Conservation (phyloP, 352 stramenopile species). For the Globisporangium mamillatum region DNA sequence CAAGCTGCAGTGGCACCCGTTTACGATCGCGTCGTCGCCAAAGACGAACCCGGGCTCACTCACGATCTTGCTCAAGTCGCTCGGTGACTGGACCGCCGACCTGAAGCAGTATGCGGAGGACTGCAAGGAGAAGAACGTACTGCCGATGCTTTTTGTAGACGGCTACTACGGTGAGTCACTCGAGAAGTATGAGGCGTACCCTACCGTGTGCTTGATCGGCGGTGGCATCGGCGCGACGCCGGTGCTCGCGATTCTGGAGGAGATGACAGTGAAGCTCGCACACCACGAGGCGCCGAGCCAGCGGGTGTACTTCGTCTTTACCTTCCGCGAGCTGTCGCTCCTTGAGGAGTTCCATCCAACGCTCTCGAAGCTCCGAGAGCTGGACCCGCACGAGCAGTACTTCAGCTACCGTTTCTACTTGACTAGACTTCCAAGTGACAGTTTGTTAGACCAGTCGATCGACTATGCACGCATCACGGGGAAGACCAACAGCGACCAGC, state of each 20-base stretch:
- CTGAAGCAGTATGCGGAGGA: constrained; percentile 34
- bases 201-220: constrained; percentile 28
- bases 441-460: constrained; percentile 17
- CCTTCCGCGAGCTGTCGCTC: constrained; percentile 25
- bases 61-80: constrained; percentile 39
- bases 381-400: constrained; percentile 20
- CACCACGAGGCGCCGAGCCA: constrained; percentile 6
- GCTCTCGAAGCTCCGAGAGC: constrained; percentile 15
- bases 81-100: constrained; percentile 35
- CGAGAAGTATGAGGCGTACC: constrained; percentile 32
- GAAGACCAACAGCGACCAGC: not conserved
- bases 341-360: constrained; percentile 22
- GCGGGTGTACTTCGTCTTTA: constrained; percentile 22
- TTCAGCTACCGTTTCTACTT: constrained; percentile 26
- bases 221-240: constrained; percentile 41
- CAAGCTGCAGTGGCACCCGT: constrained; percentile 52
- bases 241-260: constrained; percentile 35
- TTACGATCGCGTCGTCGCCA: constrained; percentile 48
- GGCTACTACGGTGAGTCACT: constrained; percentile 39
- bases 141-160: constrained; percentile 39
- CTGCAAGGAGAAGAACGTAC: constrained; percentile 24
- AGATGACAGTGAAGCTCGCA: constrained; percentile 15
- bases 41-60: constrained; percentile 17
- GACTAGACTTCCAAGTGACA: constrained; percentile 19
- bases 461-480: not conserved